Conservation (phyloP, 2,329 filamentous ascomycete species). For the Paecilomyces niveus region DNA sequence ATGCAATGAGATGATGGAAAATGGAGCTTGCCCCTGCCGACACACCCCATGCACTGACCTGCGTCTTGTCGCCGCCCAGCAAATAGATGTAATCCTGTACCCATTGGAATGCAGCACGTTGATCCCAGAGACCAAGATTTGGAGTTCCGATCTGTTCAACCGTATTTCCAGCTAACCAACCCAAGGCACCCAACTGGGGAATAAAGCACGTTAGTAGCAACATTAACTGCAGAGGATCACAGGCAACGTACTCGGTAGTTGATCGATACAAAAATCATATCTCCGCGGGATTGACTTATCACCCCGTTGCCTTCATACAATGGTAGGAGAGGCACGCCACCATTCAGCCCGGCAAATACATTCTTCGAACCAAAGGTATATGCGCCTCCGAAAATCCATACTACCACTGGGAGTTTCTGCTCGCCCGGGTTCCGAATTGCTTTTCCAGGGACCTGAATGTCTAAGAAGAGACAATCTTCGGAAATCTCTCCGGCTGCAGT, state of each 20-base stretch:
- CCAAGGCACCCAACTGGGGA: constrained; percentile 37
- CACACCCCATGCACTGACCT: constrained; percentile 46
- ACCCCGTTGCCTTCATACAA: constrained; percentile 35
- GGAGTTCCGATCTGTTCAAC: constrained; percentile 37
- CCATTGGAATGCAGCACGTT: constrained; percentile 43
- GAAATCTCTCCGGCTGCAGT: constrained; percentile 6
- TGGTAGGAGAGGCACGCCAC: constrained; percentile 18
- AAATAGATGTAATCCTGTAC: constrained; percentile 40
- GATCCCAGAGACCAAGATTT: constrained; percentile 35
- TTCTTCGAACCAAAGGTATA: constrained; percentile 40
- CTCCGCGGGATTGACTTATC: constrained; percentile 26
- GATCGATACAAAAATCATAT: constrained; percentile 40
- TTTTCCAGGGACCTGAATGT: constrained; percentile 42
- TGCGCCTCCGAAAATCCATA: constrained; percentile 43
- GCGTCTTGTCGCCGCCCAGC: constrained; percentile 41
- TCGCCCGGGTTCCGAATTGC: constrained; percentile 28
- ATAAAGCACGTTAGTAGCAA: neutral
- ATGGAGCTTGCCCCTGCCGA: constrained; percentile 47
- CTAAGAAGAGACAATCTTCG: constrained; percentile 47
- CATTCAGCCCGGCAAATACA: constrained; percentile 10
- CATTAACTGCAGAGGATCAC: neutral
- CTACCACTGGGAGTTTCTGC: constrained; percentile 37
- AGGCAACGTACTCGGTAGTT: constrained; percentile 38
- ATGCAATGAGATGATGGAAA: constrained; percentile 43
- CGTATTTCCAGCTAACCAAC: constrained; percentile 40